A percentile compares a stretch with the other conserved stretches of the same genome.
Evolutionary conservation across 2,329 filamentous ascomycete species (phyloP).

Genomic region (Coleophoma cylindrospora): DNA sequence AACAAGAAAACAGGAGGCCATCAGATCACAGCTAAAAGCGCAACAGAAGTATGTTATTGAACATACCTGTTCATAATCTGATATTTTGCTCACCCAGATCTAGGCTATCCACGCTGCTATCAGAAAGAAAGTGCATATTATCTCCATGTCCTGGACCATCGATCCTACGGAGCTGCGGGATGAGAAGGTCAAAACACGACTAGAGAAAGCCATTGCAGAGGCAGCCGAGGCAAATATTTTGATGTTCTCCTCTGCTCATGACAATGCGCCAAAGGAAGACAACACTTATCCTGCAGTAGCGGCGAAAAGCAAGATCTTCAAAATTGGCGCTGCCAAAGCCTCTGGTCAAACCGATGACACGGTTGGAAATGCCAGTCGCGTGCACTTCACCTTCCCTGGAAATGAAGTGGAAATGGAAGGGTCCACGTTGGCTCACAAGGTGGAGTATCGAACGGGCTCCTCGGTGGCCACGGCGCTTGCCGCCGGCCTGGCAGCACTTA

Average conservation of each 20-base stretch:
- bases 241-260: conserved; percentile 32
- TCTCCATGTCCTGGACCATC: conserved; percentile 35
- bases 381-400: conserved; percentile 1
- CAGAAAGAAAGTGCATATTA: conserved; percentile 26
- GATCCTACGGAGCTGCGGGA: conserved; percentile 1
- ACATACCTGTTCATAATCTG: no score
- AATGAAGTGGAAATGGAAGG: conserved; percentile 2
- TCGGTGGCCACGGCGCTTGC: conserved; percentile 27
- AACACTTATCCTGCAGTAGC: conserved; percentile 7
- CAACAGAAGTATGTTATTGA: conserved; percentile 13
- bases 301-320: conserved; percentile 15
- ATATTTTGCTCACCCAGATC: no score
- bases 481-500: conserved; percentile 24
- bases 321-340: conserved; percentile 17
- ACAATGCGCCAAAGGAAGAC: conserved; percentile 12
- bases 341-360: conserved; percentile 13
- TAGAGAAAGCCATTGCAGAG: conserved; percentile 23
- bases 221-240: conserved; percentile 26
- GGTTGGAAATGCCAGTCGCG: conserved; percentile 9
- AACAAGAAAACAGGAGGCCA: conserved; percentile 3
- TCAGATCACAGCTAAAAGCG: conserved; percentile 20
- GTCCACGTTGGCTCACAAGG: no score
- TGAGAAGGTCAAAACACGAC: conserved; percentile 10
- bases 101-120: conserved; percentile 24
- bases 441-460: conserved; percentile 7